These are phyloP conservation scores for Digitaria exilis DNA, from an alignment of 202 grass and related monocot genomes.

Conservation along the genomic window DNA sequence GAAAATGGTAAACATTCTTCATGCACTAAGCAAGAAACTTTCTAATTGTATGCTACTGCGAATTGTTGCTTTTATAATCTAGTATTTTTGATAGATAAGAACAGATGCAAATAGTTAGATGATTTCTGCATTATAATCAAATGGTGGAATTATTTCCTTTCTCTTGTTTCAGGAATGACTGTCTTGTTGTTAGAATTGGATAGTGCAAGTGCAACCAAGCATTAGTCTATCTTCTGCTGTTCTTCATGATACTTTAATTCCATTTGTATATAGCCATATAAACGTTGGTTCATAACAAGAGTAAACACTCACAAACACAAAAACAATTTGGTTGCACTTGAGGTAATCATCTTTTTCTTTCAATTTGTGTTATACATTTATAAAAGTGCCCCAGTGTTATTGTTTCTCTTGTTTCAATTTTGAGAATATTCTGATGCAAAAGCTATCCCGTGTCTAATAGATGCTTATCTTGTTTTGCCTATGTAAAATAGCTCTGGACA, in stretches of 20 bases:
- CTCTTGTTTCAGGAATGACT: conserved; percentile 16
- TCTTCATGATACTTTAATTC: neutral
- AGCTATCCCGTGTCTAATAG: conserved; percentile 3
- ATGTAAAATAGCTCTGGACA: neutral
- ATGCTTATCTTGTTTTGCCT: conserved; percentile 20
- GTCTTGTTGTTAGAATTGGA: conserved; percentile 25
- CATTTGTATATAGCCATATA: conserved; percentile 24
- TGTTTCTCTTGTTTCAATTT: conserved; percentile 4
- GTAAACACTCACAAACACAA: neutral
- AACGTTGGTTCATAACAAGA: conserved; percentile 17
- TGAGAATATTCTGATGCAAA: conserved; percentile 23
- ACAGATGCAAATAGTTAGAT: neutral
- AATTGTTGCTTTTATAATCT: neutral
- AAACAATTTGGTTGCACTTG: neutral
- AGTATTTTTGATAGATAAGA: conserved; percentile 10
- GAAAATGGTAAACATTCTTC: conserved; percentile 73
- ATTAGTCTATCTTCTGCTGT: conserved; percentile 27
- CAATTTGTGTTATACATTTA: conserved; percentile 26
- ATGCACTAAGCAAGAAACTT: neutral
- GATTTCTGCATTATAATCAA: conserved; percentile 13
- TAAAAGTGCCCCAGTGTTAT: neutral
- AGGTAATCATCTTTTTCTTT: neutral
- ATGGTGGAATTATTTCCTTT: conserved; percentile 8
- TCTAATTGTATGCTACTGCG: neutral
- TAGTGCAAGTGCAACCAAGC: conserved; percentile 25